Percentiles rank a stretch among this genome's conserved stretches.
Conservation (phyloP, 495 filamentous ascomycete genomes). For the Hypoxylon rickii region DNA sequence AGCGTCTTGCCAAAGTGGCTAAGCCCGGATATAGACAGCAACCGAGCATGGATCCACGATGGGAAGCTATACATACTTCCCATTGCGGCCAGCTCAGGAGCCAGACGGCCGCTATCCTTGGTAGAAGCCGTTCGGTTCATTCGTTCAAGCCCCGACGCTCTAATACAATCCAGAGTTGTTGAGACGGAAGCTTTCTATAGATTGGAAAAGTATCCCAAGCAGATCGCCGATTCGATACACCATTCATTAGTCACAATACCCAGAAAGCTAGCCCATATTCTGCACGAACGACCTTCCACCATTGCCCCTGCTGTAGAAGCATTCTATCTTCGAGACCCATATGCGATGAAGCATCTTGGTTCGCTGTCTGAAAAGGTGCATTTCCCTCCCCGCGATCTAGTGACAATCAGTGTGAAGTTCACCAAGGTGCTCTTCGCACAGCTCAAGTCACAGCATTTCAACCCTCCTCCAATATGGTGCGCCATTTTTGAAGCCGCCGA, state of each 20-base stretch:
- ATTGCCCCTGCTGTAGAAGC: constrained; percentile 85
- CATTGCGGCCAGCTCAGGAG: constrained; percentile 28
- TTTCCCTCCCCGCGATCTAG: constrained; percentile 79
- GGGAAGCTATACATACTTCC: constrained; percentile 79
- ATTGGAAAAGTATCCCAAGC: constrained; percentile 76
- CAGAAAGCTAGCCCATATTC: constrained; percentile 77
- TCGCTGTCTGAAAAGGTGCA: constrained; percentile 43
- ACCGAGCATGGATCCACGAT: constrained; percentile 82
- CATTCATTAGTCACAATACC: constrained; percentile 73
- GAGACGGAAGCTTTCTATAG: constrained; percentile 92
- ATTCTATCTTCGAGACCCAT: constrained; percentile 90
- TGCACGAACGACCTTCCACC: constrained; percentile 71
- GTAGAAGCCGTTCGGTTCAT: constrained; percentile 65
- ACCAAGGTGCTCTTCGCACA: constrained; percentile 91
- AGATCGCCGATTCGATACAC: constrained; percentile 73
- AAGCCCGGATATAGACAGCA: constrained; percentile 85
- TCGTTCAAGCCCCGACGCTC: constrained; percentile 49
- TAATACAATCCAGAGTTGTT: constrained; percentile 69
- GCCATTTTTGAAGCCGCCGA: constrained; percentile 33
- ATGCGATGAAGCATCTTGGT: constrained; percentile 71
- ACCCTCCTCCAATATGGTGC: constrained; percentile 67
- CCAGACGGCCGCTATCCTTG: constrained; percentile 58
- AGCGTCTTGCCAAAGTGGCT: constrained; percentile 87
- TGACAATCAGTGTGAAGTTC: constrained; percentile 77
- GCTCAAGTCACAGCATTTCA: constrained; percentile 86